A percentile compares a stretch with the other conserved stretches of the same genome.
Evolutionary conservation across 225 moss, liverwort and hornwort species (phyloP).

Genomic region (Sphagnum tenellum): DNA sequence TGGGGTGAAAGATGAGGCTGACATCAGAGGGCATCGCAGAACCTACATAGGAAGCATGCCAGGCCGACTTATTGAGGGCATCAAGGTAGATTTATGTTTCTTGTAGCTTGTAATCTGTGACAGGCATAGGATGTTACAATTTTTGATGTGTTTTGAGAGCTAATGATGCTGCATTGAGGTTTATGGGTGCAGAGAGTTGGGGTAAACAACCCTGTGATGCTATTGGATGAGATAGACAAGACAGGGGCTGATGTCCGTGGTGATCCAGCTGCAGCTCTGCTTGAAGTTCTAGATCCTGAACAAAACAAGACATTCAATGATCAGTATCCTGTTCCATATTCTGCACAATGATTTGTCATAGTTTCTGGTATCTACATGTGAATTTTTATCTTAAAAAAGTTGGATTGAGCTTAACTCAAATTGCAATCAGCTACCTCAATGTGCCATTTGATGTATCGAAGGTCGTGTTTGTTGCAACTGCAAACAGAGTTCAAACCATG

Average conservation of each 20-base stretch:
- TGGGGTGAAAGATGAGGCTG: slow-evolving; percentile 60
- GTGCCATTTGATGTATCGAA: slow-evolving; percentile 57
- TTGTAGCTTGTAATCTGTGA: no score
- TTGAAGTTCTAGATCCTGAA: slow-evolving; percentile 57
- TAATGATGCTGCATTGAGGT: no score
- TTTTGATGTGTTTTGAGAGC: no score
- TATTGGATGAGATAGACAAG: slow-evolving; percentile 62
- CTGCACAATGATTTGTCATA: no score
- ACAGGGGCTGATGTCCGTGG: slow-evolving; percentile 61
- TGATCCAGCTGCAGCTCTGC: slow-evolving; percentile 53
- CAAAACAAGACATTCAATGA: slow-evolving; percentile 62
- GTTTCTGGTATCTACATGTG: no score
- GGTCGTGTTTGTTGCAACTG: slow-evolving; percentile 55
- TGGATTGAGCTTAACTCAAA: slow-evolving; percentile 10
- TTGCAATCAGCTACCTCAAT: slow-evolving; percentile 35
- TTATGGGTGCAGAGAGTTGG: slow-evolving; percentile 37
- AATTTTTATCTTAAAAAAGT: no score
- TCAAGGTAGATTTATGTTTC: slow-evolving; percentile 17
- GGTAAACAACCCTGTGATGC: slow-evolving; percentile 58
- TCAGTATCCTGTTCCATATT: slow-evolving; percentile 30
- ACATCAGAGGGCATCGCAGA: slow-evolving; percentile 52
- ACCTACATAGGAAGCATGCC: slow-evolving; percentile 66
- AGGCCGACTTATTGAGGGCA: slow-evolving; percentile 56
- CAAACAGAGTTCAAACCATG: slow-evolving; percentile 45
- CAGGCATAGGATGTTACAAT: no score